Conservation (phyloP, 495 filamentous ascomycete genomes). For the Tricharina praecox region DNA sequence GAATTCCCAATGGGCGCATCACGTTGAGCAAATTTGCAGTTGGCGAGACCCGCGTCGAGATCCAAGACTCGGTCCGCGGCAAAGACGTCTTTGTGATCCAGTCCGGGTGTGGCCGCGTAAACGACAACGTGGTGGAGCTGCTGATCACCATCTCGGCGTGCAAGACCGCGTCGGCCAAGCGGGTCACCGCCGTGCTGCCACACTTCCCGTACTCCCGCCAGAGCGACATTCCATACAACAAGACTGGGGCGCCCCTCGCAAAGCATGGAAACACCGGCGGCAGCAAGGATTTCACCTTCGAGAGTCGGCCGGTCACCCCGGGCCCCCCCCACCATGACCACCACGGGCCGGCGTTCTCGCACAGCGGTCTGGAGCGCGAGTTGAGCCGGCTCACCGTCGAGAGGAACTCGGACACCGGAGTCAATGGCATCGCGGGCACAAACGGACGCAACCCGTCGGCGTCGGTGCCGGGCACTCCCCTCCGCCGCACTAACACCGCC, state of each 20-base stretch:
- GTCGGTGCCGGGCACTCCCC: conserved; percentile 2
- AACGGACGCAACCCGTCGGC: conserved; percentile 9
- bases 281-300: conserved; percentile 68
- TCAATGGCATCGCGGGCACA: conserved; percentile 8
- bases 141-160: conserved; percentile 93
- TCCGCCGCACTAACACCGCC: conserved; percentile 40
- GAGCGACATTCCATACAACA: conserved; percentile 90
- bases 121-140: conserved; percentile 88
- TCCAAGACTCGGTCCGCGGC: conserved; percentile 83
- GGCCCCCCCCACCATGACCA: conserved; percentile 39
- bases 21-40: conserved; percentile 81
- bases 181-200: conserved; percentile 84
- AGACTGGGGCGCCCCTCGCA: conserved; percentile 69
- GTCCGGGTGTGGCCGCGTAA: conserved; percentile 69
- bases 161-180: conserved; percentile 82
- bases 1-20: conserved; percentile 64
- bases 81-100: conserved; percentile 99
- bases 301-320: conserved; percentile 77
- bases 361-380: conserved; percentile 45
- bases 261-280: conserved; percentile 34
- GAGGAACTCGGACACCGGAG: conserved; percentile 8
- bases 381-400: conserved; percentile 32
- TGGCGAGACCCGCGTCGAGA: conserved; percentile 88
- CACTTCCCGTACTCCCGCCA: conserved; percentile 94
- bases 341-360: conserved; percentile 41